Evolutionary conservation across 1,284 basidiomycete genomes (phyloP).

Genomic region (Puccinia hordei): DNA sequence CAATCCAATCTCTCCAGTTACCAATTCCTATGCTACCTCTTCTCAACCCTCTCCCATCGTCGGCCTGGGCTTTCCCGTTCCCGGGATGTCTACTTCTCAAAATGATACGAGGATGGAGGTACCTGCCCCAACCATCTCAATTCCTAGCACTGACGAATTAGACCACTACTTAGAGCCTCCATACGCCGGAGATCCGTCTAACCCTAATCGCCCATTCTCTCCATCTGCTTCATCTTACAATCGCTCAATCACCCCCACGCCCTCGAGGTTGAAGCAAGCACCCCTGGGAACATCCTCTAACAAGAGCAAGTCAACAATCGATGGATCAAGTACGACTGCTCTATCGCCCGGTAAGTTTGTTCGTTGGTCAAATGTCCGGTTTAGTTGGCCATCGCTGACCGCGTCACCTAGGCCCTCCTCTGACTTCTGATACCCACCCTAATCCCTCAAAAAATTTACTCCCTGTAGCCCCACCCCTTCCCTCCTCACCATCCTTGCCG

Average conservation of each 20-base stretch:
- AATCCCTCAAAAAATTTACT: background rate
- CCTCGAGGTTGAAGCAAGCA: constrained; percentile 17
- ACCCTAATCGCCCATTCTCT: constrained; percentile 44
- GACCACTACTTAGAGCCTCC: constrained; percentile 20
- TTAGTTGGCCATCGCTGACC: background rate
- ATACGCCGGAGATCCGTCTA: background rate
- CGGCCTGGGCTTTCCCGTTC: constrained; percentile 40
- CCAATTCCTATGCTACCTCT: background rate
- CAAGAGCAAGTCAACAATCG: background rate
- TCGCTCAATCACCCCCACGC: constrained; percentile 35
- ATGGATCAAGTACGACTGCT: constrained; percentile 15
- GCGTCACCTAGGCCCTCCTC: background rate
- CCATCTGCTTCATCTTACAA: constrained; percentile 34
- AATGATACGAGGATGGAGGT: constrained; percentile 12
- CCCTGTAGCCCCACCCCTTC: background rate
- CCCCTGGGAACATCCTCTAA: background rate
- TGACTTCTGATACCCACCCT: background rate
- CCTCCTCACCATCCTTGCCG: constrained; percentile 28
- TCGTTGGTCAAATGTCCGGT: background rate
- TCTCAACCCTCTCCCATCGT: constrained; percentile 35
- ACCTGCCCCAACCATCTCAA: constrained; percentile 37
- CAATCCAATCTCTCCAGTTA: constrained; percentile 3
- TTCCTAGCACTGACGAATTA: constrained; percentile 38
- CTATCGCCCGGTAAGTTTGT: constrained; percentile 3
- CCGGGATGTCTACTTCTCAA: constrained; percentile 15